Percentiles rank a stretch among this genome's conserved stretches.
These are phyloP conservation scores for Monilinia aucupariae DNA, from an alignment of 2,329 filamentous ascomycete species.

Conservation along the genomic window DNA sequence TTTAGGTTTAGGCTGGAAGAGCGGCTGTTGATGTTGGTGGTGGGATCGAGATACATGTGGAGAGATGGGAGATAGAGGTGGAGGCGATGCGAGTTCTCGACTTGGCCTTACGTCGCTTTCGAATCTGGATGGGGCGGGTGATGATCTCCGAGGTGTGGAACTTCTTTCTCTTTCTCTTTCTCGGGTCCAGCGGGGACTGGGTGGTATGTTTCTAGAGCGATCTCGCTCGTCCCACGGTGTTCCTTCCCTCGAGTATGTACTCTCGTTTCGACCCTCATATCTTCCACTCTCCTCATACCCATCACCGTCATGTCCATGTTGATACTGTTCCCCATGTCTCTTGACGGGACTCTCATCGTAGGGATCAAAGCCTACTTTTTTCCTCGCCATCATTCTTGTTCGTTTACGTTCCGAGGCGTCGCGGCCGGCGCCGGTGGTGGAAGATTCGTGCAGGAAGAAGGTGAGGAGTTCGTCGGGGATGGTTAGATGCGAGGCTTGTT, in stretches of 20 bases:
- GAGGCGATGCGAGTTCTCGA: background rate
- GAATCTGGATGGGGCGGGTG: background rate
- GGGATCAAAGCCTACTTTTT: slow-evolving; percentile 63
- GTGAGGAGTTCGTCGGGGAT: slow-evolving; percentile 69
- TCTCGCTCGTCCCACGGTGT: slow-evolving; percentile 26
- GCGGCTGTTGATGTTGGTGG: background rate
- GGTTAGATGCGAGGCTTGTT: slow-evolving; percentile 64
- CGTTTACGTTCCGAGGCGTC: slow-evolving; percentile 56
- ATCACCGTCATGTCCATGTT: slow-evolving; percentile 28
- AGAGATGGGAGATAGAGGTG: slow-evolving; percentile 3
- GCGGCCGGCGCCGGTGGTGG: slow-evolving; percentile 59
- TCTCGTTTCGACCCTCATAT: slow-evolving; percentile 20
- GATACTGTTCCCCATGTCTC: slow-evolving; percentile 50
- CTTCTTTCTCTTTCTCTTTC: slow-evolving; percentile 8
- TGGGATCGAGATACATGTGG: slow-evolving; percentile 1
- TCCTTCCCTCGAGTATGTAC: slow-evolving; percentile 10
- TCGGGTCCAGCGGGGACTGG: background rate
- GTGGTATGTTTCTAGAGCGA: background rate
- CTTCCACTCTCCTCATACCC: slow-evolving; percentile 27
- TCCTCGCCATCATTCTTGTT: slow-evolving; percentile 53
- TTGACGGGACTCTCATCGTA: slow-evolving; percentile 68
- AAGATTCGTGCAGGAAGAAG: slow-evolving; percentile 66
- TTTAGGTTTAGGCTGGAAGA: no score
- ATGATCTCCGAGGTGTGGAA: slow-evolving; percentile 1
- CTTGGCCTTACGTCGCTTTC: background rate